Evolutionary conservation across 208 protist genomes (phyloP), one percentile per base, ranked within the genome.

Genomic region (Leptomonas seymouri): DNA sequence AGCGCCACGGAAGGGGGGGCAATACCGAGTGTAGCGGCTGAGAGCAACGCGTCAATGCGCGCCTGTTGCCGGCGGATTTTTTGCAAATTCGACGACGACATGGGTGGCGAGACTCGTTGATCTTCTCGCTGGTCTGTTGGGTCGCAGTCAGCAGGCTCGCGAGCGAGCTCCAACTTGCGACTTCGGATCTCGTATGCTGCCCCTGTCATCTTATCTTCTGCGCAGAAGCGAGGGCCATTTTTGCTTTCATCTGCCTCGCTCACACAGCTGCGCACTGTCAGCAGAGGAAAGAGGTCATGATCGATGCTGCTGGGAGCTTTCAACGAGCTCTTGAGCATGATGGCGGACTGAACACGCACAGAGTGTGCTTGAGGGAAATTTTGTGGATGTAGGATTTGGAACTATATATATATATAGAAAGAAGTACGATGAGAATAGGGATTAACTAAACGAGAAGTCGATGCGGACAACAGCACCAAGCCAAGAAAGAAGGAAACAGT

Each of bases 191-290:
- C 89, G 66, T 92, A 95, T 28, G 87, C 84, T 23, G 60, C 78
- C 49, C 82, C 83, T 0, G 84, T 89, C 51, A 86, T 66, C 50
- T 82, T 80, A 54, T 95, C 89, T 66, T 95, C 85, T 1, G 80
- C 89, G 65, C 80, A 84, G 60, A 89, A 95, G 27, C 89, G 86
- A 4, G 89, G 82, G 0, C 89, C 89, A 67, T 95, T 95, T 20
- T 53, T 54, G 74, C 89, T 95, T 34, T 91, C 86, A 39, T 77
- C 70, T 0, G 82, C 84, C 68, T 95, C 86, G 56, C 89, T 95
- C 34, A 90, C 67, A 64, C 89, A 95, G 63, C 64, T 84, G 14
- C 81, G 85, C 3, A 95, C 63, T 20, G 59, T 83, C 28, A 92
- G 74, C 51, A 92, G 73, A 9, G 89, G 89, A 57, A 95, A 95